A percentile compares a stretch with the other conserved stretches of the same genome.
phyloP scores from a whole-genome alignment of 257 asterid species.

The Nemophila menziesii region DNA sequence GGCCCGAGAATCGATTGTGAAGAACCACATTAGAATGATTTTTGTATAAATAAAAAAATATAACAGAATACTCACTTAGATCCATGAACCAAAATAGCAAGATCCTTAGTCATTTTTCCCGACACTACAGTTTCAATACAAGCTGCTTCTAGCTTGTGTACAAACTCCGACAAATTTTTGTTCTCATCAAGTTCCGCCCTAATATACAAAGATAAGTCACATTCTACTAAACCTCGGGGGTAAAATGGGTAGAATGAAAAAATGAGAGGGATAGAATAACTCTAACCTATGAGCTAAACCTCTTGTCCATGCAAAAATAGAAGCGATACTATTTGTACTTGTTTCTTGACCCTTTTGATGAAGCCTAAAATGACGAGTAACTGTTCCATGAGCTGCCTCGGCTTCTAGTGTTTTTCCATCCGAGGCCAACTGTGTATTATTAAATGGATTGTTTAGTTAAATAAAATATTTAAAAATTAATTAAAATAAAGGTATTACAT shows the following conservation, averaged over 20 bases:
- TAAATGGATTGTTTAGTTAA: slow-evolving; percentile 3
- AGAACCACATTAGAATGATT: not conserved
- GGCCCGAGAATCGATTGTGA: too few species aligned
- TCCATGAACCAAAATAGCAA: slow-evolving; percentile 68
- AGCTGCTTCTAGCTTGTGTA: slow-evolving; percentile 69
- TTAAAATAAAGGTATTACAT: slow-evolving; percentile 8
- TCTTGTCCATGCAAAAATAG: slow-evolving; percentile 91
- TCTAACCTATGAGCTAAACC: slow-evolving; percentile 80
- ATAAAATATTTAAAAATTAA: not conserved
- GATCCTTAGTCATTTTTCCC: slow-evolving; percentile 94
- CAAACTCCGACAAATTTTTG: slow-evolving; percentile 50
- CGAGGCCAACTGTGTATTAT: slow-evolving; percentile 55
- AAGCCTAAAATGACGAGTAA: slow-evolving; percentile 77
- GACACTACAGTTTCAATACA: slow-evolving; percentile 77
- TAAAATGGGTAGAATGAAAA: not conserved
- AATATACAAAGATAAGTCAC: slow-evolving; percentile 3
- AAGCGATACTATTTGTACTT: slow-evolving; percentile 88
- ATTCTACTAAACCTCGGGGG: not conserved
- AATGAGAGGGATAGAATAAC: slow-evolving; percentile 11
- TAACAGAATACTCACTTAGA: slow-evolving; percentile 46
- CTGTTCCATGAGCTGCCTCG: slow-evolving; percentile 99
- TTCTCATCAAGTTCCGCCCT: slow-evolving; percentile 82
- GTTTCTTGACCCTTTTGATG: slow-evolving; percentile 93
- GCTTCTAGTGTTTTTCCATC: slow-evolving; percentile 93
- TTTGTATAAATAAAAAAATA: not conserved